Percentiles rank a stretch among this genome's conserved stretches.
Conservation (phyloP, 164 flowering plant species). For the Vitis rupestris region DNA sequence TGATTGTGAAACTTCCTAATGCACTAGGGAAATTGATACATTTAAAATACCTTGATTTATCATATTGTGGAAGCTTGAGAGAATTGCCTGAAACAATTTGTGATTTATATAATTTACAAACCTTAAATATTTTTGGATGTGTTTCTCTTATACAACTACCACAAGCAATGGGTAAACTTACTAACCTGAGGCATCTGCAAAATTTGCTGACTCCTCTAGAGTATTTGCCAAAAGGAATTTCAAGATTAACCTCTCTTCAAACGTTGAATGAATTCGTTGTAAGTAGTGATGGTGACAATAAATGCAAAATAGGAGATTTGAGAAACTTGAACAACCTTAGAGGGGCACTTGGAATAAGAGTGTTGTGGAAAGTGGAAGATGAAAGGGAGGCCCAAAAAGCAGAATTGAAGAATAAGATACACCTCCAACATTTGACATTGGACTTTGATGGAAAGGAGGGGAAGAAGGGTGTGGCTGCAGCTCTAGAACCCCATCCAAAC, state of each 20-base stretch:
- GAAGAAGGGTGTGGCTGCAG: conserved; percentile 7
- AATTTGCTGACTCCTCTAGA: too few relatives aligned
- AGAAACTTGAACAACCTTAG: conserved; percentile 10
- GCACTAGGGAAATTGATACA: conserved; percentile 11
- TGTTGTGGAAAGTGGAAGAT: conserved; percentile 8
- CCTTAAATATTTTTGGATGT: conserved; percentile 3
- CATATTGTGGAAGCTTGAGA: neutral
- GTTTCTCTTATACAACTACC: conserved; percentile 7
- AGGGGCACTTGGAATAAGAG: conserved; percentile 8
- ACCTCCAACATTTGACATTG: neutral
- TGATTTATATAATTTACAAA: conserved; percentile 13
- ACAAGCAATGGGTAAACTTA: conserved; percentile 10
- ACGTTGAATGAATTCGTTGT: neutral
- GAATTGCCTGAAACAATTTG: conserved; percentile 11
- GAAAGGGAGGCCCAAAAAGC: conserved; percentile 16
- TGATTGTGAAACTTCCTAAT: neutral
- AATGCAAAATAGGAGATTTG: conserved; percentile 7
- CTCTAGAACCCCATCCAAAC: conserved; percentile 12
- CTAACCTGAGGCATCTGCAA: conserved; percentile 14
- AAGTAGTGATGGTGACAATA: neutral
- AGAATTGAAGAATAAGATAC: neutral
- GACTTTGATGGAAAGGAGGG: neutral
- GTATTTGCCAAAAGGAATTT: conserved; percentile 17
- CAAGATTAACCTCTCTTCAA: conserved; percentile 2
- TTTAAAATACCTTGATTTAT: conserved; percentile 16